Evolutionary conservation across 2,329 filamentous ascomycete species (phyloP), one percentile per base, ranked within the genome.

Genomic region (Aspergillus texensis): DNA sequence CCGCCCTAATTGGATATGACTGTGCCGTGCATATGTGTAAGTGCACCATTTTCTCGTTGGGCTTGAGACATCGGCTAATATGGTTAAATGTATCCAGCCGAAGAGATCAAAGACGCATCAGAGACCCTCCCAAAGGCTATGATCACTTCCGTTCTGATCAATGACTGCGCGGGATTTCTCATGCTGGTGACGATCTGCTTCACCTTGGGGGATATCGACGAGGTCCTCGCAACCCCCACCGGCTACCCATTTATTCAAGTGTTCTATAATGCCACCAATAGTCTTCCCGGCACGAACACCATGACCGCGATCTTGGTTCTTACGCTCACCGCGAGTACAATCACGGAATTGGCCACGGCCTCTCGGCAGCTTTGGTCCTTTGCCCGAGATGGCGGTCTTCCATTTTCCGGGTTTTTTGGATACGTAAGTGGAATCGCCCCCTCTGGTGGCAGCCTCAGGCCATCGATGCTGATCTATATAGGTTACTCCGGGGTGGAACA

Each of bases 11-110:
- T 57, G 80, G 79, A 41, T 78, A 77, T 45, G 79, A 81, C 65
- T 78, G 76, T 61, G 74, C 78, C 0, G 79, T 80, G 24, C 80
- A 82, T 65, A 81, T 82, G 80, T 78, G 79, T 81, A 75, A 67
- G 75, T 71, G 2, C 4, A 26, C 9, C 24, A 50, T 19, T 28
- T 1, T 30, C 8, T 8, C 8, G 26, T 26, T 16, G 8, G 26
- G 11, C 5, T n/a, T 48, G 10, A 14, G 8, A 19, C 12, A 16
- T 30, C 16, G 12, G 10, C 11, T 36, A 39, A 39, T 14, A 58
- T 34, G 10, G 34, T 32, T 12, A 6, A 36, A 26, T n/a, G 24
- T 16, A 16, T 14, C 32, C 26, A 67, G 69, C 78, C 10, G 79
- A 82, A 64, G 80, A 82, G 65, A 72, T 80, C 24, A 69, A 71